phyloP scores from a whole-genome alignment of 164 flowering plant genomes.

The Piper betle region DNA sequence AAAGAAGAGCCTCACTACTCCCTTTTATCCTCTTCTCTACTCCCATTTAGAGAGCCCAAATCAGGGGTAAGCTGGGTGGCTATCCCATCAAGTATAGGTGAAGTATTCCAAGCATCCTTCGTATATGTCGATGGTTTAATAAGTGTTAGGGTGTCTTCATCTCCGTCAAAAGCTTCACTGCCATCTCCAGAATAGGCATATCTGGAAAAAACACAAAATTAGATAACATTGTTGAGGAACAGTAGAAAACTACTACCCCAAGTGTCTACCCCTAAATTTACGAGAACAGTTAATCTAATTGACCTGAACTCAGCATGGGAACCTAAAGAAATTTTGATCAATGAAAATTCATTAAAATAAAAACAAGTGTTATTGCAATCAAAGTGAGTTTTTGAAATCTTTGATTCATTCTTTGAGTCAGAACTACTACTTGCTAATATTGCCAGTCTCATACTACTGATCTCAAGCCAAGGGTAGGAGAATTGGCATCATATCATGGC shows the following conservation, averaged over 20 bases:
- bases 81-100: constrained; percentile 24
- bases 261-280: background rate
- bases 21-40: constrained; percentile 70
- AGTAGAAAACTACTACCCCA: background rate
- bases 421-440: no score
- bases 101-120: constrained; percentile 22
- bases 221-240: background rate
- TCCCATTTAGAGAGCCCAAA: constrained; percentile 16
- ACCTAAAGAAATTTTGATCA: no score
- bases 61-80: constrained; percentile 13
- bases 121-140: constrained; percentile 57
- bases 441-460: no score
- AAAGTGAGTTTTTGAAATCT: no score
- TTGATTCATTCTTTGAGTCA: no score
- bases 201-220: constrained; percentile 16
- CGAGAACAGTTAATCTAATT: no score
- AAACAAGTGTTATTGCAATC: no score
- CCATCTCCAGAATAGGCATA: constrained; percentile 75
- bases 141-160: constrained; percentile 46
- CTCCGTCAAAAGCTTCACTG: constrained; percentile 77
- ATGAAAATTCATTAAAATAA: no score
- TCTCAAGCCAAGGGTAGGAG: no score
- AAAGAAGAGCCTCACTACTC: constrained; percentile 19
- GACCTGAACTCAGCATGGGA: no score
- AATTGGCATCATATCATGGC: no score